These are phyloP conservation scores for Mucor saturninus DNA, from an alignment of 371 early-diverging fungal genomes.

Conservation along the genomic window DNA sequence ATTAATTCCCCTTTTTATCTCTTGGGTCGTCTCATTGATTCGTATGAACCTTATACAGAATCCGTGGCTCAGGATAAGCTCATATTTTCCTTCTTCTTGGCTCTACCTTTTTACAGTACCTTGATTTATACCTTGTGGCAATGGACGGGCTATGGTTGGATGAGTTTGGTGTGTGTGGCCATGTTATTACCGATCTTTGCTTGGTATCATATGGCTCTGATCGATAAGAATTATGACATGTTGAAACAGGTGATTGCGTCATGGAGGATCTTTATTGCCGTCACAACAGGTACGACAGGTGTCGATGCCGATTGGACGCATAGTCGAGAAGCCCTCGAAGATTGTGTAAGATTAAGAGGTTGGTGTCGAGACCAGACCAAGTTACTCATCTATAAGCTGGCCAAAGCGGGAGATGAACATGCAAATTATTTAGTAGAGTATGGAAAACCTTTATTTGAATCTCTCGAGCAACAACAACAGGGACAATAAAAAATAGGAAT, in stretches of 20 bases:
- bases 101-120: conserved; percentile 43
- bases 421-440: conserved; percentile 40
- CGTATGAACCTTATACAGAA: conserved; percentile 57
- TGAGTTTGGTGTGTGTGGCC: conserved; percentile 33
- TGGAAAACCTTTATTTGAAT: conserved; percentile 31
- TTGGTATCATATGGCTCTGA: conserved; percentile 55
- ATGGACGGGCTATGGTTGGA: conserved; percentile 31
- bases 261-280: conserved; percentile 54
- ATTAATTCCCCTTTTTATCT: conserved; percentile 61
- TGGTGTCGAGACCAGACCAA: conserved; percentile 43
- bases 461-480: conserved; percentile 2
- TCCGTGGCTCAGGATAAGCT: conserved; percentile 60
- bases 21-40: conserved; percentile 47
- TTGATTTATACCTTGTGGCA: conserved; percentile 45
- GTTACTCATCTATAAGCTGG: conserved; percentile 26
- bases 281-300: conserved; percentile 32
- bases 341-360: conserved; percentile 39
- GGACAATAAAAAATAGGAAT: neutral
- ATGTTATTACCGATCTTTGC: conserved; percentile 49
- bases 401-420: conserved; percentile 31
- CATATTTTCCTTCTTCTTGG: conserved; percentile 38
- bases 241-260: conserved; percentile 49
- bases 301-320: conserved; percentile 21
- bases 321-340: conserved; percentile 43
- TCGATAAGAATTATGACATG: conserved; percentile 57